Conservation (phyloP, 1,139 yeast species). For the Wickerhamiella infanticola region DNA sequence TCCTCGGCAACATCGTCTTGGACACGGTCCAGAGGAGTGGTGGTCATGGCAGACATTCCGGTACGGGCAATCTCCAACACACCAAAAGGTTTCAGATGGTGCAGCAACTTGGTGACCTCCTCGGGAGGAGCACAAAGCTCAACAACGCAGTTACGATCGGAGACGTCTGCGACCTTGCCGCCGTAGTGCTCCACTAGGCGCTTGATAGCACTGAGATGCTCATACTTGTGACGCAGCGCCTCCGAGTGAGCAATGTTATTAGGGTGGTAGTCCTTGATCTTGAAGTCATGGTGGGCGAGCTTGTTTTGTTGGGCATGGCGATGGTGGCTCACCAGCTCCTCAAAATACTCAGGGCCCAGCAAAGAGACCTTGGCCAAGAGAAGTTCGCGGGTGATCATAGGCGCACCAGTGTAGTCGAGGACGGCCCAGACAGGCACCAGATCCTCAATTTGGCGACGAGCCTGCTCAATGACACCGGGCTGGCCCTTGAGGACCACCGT, state of each 20-base stretch:
- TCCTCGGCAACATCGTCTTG: conserved; percentile 24
- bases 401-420: conserved; percentile 79
- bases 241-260: conserved; percentile 80
- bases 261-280: conserved; percentile 45
- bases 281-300: conserved; percentile 17
- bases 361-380: conserved; percentile 81
- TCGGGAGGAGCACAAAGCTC: conserved; percentile 92
- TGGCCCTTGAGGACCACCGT: conserved; percentile 89
- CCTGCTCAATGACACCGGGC: conserved; percentile 94
- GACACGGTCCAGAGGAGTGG: conserved; percentile 64
- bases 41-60: conserved; percentile 97
- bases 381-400: conserved; percentile 80
- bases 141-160: conserved; percentile 86
- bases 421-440: conserved; percentile 97
- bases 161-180: conserved; percentile 80
- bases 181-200: conserved; percentile 77
- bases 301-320: conserved; percentile 29
- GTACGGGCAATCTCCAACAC: conserved; percentile 91
- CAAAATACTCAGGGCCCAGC: conserved; percentile 93
- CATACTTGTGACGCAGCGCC: conserved; percentile 85
- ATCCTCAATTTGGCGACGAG: conserved; percentile 96
- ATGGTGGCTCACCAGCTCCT: conserved; percentile 84
- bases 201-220: conserved; percentile 72
- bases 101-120: conserved; percentile 71
- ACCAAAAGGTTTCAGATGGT: conserved; percentile 88